Base-by-base conservation (phyloP, 176 grass and related monocot species). In the Cymbopogon citratus region DNA sequence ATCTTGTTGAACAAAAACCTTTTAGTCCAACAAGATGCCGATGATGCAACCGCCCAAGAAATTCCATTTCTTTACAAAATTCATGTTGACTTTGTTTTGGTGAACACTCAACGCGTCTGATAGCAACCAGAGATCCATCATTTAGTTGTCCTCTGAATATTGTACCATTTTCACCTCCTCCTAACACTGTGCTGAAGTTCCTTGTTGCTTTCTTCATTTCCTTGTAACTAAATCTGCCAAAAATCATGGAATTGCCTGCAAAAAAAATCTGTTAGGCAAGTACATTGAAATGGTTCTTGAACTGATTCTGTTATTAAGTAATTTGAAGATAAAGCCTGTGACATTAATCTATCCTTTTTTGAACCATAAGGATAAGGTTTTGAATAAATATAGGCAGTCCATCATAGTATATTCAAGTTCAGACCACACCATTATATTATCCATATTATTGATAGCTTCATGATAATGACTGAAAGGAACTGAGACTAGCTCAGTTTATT, bases 11-110 rank as follows among this genome's bases (percentile, higher is more conserved):
- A 87, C 81, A 98, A 68, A 91, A 94, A 11, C 95, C 95, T 84
- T 84, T 98, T 26, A 98, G 84, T 52, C 92, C 89, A 75, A 95
- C 86, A 81, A 98, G 86, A 85, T 98, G 95, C 13, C 92, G 88
- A 74, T 98, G 92, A 91, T 98, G 95, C 51, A 98, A 69, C 33
- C 90, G 91, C 46, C 92, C 92, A 80, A 89, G 79, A 87, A 98
- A 68, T 76, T 98, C 95, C 88, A 98, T 95, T 83, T 98, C 90
- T 45, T 87, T 79, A 86, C 81, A 89, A 81, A 98, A 95, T 69
- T 87, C 90, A n/a, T 86, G 25, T n/a, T 76, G 74, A 21, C 81
- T 62, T 73, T 82, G 75, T 95, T 92, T 90, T 24, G 52, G 48
- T 13, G 66, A 85, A 69, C 84, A 80, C 51, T 92, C 83, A 9